Base-by-base conservation (phyloP, 257 asterid species). In the Nicotiana tabacum region DNA sequence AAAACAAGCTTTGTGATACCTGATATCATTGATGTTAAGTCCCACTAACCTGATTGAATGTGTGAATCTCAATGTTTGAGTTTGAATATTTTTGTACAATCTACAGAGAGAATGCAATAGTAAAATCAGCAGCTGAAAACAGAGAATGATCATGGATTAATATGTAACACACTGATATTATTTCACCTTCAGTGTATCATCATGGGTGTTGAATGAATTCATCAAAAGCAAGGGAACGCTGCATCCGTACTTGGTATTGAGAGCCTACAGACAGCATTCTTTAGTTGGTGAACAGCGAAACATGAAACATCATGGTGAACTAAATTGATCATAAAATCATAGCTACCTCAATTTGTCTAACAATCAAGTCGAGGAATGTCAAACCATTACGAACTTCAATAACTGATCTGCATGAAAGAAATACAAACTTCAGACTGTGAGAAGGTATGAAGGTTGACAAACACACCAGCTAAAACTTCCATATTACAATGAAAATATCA, bases 131-230 rank as follows among this genome's bases (percentile, higher is more conserved):
- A 58, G 15, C 33, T 66, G 78, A 64, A 13, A 70, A 72, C 79
- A 82, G n/a, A 43, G 43, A 53, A 55, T 27, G 57, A 30, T 24
- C 18, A 78, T 3, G 37, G 80, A 29, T 67, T 67, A 61, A 32
- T 68, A 77, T 27, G 37, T 48, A 32, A n/a, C 27, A 66, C 9
- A 81, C 64, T 65, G 48, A 32, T 67, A 32, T 37, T 82, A 72
- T 65, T 82, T 87, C 84, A 96, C 99, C 99, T 96, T 96, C 82
- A 80, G 82, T 77, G 99, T 94, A 82, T 96, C 98, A 87, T 96
- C 98, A 80, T 96, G 99, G 76, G 99, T 96, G 87, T 96, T 96
- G 94, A 96, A 96, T 83, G 99, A 96, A 88, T 96, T 96, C 99
- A 96, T 96, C 77, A 96, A 87, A 82, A 96, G 94, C 88, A 96